phyloP scores from a whole-genome alignment of 257 asterid species.

The Henckelia pumila region DNA sequence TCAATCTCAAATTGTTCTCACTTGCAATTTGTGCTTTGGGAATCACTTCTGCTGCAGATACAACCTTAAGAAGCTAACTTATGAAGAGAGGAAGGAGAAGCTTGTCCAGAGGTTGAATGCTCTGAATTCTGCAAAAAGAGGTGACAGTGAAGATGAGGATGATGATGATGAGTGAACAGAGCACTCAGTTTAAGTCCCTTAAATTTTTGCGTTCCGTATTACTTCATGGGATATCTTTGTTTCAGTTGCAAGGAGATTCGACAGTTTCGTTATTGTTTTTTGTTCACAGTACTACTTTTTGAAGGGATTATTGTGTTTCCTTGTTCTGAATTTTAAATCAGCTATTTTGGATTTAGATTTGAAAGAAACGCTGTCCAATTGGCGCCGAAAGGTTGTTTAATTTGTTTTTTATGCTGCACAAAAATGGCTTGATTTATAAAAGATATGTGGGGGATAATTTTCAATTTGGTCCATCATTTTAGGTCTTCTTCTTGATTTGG shows the following conservation, averaged over 20 bases:
- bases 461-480: too few relatives aligned
- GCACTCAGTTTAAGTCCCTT: background rate
- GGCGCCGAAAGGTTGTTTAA: too few relatives aligned
- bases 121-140: slow-evolving; percentile 57
- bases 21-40: background rate
- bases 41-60: slow-evolving; percentile 35
- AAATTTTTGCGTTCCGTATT: slow-evolving; percentile 21
- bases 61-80: slow-evolving; percentile 72
- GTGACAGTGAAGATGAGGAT: slow-evolving; percentile 47
- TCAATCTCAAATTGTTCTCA: background rate
- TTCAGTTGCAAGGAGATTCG: background rate
- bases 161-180: slow-evolving; percentile 51
- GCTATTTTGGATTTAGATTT: background rate
- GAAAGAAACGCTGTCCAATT: background rate
- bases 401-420: too few relatives aligned
- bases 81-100: slow-evolving; percentile 62
- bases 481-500: too few relatives aligned
- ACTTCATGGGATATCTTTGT: background rate
- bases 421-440: too few relatives aligned
- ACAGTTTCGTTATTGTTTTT: background rate
- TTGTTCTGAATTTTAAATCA: background rate
- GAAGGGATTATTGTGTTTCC: background rate
- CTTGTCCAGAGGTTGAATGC: slow-evolving; percentile 72
- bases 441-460: too few relatives aligned
- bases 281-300: background rate